phyloP scores from a whole-genome alignment of 2,329 filamentous ascomycete genomes.

The Pseudocercospora pini-densiflorae region DNA sequence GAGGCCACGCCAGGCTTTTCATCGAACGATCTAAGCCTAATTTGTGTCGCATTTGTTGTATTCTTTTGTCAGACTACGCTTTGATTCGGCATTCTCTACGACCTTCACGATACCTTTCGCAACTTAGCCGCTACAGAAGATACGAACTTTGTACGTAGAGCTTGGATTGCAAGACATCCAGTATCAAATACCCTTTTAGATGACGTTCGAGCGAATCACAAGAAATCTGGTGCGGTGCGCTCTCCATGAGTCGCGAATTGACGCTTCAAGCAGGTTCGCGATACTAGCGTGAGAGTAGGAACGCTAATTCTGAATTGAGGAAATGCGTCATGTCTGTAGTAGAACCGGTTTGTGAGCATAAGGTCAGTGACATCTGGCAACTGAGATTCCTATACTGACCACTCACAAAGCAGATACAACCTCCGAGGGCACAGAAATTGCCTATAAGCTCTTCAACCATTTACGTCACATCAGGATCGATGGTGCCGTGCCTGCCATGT shows the following conservation, averaged over 20 bases:
- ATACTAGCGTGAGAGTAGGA: neutral
- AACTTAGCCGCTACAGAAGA: slow-evolving; percentile 10
- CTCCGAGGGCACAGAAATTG: no score
- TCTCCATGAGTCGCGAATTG: neutral
- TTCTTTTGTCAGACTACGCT: slow-evolving; percentile 8
- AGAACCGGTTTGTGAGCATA: slow-evolving; percentile 4
- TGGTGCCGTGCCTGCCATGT: no score
- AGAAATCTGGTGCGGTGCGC: neutral
- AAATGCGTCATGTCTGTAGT: neutral
- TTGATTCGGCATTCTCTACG: slow-evolving; percentile 28
- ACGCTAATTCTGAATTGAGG: neutral
- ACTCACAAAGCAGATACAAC: slow-evolving; percentile 1
- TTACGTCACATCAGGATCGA: neutral
- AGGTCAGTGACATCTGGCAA: neutral
- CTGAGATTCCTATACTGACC: neutral
- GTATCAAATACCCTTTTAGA: slow-evolving; percentile 16
- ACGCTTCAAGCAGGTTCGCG: no score
- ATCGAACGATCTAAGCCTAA: slow-evolving; percentile 24
- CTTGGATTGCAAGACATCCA: slow-evolving; percentile 4
- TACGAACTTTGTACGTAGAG: slow-evolving; percentile 19
- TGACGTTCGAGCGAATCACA: slow-evolving; percentile 2
- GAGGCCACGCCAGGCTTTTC: slow-evolving; percentile 14
- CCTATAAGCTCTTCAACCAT: neutral
- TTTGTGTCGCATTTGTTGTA: slow-evolving; percentile 15
- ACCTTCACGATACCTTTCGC: slow-evolving; percentile 27